Evolutionary conservation across 2,329 filamentous ascomycete species (phyloP), one percentile per base, ranked within the genome.

Genomic region (Shiraia sp.): DNA sequence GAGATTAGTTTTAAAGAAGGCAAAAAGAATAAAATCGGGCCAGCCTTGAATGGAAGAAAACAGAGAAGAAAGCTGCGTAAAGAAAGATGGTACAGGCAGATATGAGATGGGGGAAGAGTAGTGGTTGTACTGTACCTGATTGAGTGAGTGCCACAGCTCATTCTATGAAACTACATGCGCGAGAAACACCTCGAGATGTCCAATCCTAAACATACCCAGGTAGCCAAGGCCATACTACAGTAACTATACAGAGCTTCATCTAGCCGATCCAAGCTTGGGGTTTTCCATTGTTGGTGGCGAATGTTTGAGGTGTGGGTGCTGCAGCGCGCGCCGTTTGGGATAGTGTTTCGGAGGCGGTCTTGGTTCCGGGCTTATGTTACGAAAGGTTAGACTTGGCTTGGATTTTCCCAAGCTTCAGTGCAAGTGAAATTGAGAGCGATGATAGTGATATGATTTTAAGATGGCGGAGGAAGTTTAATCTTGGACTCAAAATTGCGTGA

Each of bases 291-390:
- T 51, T 49, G 44, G 51, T 28, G 14, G 28, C 9, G 12, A 23
- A 35, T 28, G 61, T 66, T 59, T 61, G 55, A 61, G 57, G 53
- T 57, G 53, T 51, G 14, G 26, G 23, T 44, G 30, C 38, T 66
- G 62, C 40, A 35, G 59, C 62, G 45, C 19, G 29, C 28, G 43
- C 34, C 44, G 61, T 66, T 59, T 63, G 56, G 50, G 37, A 25
- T 25, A 19, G 47, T 58, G 61, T 65, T 65, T 65, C 59, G 59
- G 49, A 32, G 36, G 14, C 24, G 25, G 27, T 28, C 56, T 57
- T 57, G 57, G 57, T 22, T 22, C 19, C 4, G 19, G 19, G 19
- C 19, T 8, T 22, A 22, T 8, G 19, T 22, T 22, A 22, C 19
- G 8, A 8, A 22, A 22, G 19, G 19, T 5, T 8, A 8, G 19